Base-by-base conservation (phyloP, 2,329 filamentous ascomycete species). In the Diaporthe vaccinii region DNA sequence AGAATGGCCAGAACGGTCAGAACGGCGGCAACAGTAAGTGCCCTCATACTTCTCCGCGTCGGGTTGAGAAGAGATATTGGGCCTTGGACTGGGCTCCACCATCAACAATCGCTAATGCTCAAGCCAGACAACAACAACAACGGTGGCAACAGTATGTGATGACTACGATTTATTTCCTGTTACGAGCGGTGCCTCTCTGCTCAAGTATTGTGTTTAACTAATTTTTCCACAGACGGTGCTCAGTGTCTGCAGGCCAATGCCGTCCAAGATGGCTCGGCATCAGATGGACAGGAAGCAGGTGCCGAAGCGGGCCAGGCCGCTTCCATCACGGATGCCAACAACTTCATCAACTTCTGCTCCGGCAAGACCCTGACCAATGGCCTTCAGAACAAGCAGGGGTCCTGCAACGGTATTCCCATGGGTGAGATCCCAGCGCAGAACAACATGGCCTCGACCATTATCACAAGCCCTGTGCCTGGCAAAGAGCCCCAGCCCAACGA, bases 371-470 rank as follows among this genome's bases (percentile, higher is more conserved):
- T 91, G 65, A 93, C 91, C 77, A 91, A 93, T 79, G 91, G 91
- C 79, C 82, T 88, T 39, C 91, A 93, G 81, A 84, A 88, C 70
- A 85, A 84, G 75, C 82, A 78, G 6, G 91, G 91, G 28, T 93
- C 91, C 49, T 93, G 91, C 84, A 93, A 93, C 81, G 89, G 89
- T 80, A 87, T 91, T 78, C 88, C 85, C 62, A 91, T 92, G 90
- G 91, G 91, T 75, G 86, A 90, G 74, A 91, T 92, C 61, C 90
- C 91, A 6, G 80, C 86, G n/a, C 82, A 82, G 59, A 81, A 82
- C 78, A 87, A 87, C 69, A 92, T 92, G 91, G 87, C 91, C 68
- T 91, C 90, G 3, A 86, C 86, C 59, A 84, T 91, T 72, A 85
- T 92, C 75, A 78, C 85, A 58, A 88, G 85, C 81, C 91, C 91